phyloP scores from a whole-genome alignment of 345 rosid species.

The Hibiscus trionum region DNA sequence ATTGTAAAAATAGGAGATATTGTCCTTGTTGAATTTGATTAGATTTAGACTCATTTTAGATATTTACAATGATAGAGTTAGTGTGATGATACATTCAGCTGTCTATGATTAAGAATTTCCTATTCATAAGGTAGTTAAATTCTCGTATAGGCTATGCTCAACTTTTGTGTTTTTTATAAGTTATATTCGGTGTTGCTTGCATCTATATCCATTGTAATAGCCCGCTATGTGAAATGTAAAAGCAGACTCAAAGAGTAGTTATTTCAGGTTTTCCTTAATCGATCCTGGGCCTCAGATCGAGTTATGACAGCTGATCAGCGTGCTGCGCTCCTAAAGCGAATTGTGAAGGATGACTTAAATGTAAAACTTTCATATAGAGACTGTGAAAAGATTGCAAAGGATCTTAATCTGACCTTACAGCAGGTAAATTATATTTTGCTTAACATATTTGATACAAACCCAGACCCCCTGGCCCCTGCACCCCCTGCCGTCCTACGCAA shows the following conservation, averaged over 20 bases:
- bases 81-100: neutral
- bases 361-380: conserved; percentile 64
- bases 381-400: conserved; percentile 75
- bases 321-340: conserved; percentile 47
- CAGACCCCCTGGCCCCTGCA: neutral
- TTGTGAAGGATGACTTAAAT: conserved; percentile 30
- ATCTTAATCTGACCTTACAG: conserved; percentile 72
- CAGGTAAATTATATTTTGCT: conserved; percentile 48
- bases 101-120: neutral
- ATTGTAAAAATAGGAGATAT: neutral
- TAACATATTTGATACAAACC: neutral
- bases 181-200: neutral
- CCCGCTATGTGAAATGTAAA: conserved; percentile 2
- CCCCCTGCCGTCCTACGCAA: too few species aligned
- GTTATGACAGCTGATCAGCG: conserved; percentile 86
- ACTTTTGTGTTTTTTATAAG: neutral
- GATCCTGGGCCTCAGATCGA: conserved; percentile 68
- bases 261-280: conserved; percentile 59
- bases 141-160: neutral
- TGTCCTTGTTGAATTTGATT: neutral
- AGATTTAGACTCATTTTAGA: neutral
- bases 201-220: conserved; percentile 3
- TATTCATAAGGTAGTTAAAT: neutral
- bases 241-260: conserved; percentile 20
- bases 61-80: neutral